Evolutionary conservation across 139 green algal species (phyloP), one percentile per base, ranked within the genome.

Genomic region (Closterium sp.): DNA sequence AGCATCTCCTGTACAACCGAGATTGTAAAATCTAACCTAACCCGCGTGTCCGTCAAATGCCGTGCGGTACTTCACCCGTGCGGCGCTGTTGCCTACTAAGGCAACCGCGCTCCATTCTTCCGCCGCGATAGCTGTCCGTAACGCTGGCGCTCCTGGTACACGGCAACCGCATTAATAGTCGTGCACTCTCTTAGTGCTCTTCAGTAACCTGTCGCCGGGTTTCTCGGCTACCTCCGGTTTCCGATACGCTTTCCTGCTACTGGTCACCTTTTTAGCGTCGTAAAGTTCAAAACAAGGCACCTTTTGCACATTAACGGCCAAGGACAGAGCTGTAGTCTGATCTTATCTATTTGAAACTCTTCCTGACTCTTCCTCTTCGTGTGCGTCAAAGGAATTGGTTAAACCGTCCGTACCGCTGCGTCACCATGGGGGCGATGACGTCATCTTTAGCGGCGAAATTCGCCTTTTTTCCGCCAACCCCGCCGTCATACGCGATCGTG

Each of bases 381-480:
- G 43, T 25, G 43, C 12, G 43, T 25, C 3, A 69, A 69, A 25
- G 43, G 10, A 69, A 25, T 69, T 69, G 43, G 1, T 69, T 69
- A 16, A 12, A 16, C 9, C 23, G 43, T 69, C 23, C 21, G 43
- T 16, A 25, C 23, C 43, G 38, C 8, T 69, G 25, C 84, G 84
- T 85, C 33, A 55, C 86, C 87, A 93, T 94, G 91, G 91, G 91
- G 12, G 66, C 32, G 3, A 90, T 92, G 66, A 93, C 91, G 66
- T 94, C 91, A 21, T 87, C 36, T 5, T 93, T 94, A 84, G 91
- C 91, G 16, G 84, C 83, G 19, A 88, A 90, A 30, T 85, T 97
- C 10, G 96, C 96, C 0, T 98, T 98, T 92, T 98, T 98, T 86
- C 97, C 97, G 16, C 97, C 97, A 3, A 66, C 92, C 4, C 97